Base-by-base conservation (phyloP, 2,329 filamentous ascomycete species). In the Eurotiales sp. region DNA sequence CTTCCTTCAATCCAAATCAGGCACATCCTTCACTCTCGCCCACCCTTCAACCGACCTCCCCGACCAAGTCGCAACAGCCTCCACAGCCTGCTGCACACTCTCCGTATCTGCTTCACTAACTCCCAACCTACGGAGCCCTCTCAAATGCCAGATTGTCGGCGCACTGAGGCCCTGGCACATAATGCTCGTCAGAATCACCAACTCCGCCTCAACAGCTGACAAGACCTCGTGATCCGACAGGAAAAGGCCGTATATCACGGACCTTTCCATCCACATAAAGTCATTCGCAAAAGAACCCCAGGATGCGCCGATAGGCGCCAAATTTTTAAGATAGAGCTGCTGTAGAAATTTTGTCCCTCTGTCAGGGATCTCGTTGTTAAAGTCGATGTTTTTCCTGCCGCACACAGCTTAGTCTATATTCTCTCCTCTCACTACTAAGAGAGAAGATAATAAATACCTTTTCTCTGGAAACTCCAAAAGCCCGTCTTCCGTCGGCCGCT, bases 251-350 rank as follows among this genome's bases (percentile, higher is more conserved):
- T 95, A 95, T 2, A 81, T 83, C 12, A 86, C 81, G 15, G 86
- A 87, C 46, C 88, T 77, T 68, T 90, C 87, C 70, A 95, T 80
- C 62, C 83, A 84, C 8, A 81, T 76, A 65, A 95, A 90, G 27
- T 72, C 67, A 17, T 46, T 40, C 4, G 56, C 58, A 53, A 64
- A 59, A 5, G 58, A 57, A 29, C 65, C 65, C 62, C 65, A 68
- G 5, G 58, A 58, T 19, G 50, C 30, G 50, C 67, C 65, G 43
- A 68, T 67, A 2, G 57, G 61, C n/a, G 59, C 58, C 3, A 67
- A 55, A 12, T 63, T 62, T 21, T 60, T 46, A 3, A 58, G 57
- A 53, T 68, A 68, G 44, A 68, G 58, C 12, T 52, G 52, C 36
- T 66, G 57, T 14, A 68, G 57, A 37, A 62, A 61, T 32, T 59